Conservation (phyloP, 2,329 filamentous ascomycete genomes). For the Rhexocercosporidium sp. region DNA sequence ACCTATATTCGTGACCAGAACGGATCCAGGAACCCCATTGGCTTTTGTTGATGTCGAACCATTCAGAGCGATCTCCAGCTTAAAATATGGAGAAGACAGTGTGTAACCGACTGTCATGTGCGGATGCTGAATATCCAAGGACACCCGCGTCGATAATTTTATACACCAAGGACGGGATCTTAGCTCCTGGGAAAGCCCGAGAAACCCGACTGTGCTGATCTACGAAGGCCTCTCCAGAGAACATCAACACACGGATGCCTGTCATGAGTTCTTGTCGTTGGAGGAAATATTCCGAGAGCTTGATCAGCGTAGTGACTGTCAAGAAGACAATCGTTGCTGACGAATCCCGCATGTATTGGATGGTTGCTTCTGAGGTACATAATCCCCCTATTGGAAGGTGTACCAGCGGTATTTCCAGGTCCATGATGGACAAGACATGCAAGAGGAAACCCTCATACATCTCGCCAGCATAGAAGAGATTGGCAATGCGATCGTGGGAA, state of each 20-base stretch:
- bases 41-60: background rate
- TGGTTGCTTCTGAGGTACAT: background rate
- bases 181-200: conserved; percentile 7
- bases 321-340: conserved; percentile 5
- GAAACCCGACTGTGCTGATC: background rate
- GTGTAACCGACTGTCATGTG: conserved; percentile 1
- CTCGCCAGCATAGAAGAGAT: conserved; percentile 9
- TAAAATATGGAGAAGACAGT: conserved; percentile 5
- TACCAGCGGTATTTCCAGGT: background rate
- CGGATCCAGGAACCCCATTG: conserved; percentile 2
- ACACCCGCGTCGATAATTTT: conserved; percentile 7
- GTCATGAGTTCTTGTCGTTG: background rate
- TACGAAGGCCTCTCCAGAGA: conserved; percentile 11
- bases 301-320: conserved; percentile 1
- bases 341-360: conserved; percentile 8
- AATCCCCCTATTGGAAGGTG: conserved; percentile 14
- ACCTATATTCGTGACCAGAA: conserved; percentile 11
- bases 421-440: background rate
- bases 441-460: conserved; percentile 7
- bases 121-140: conserved; percentile 3
- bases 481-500: conserved; percentile 10
- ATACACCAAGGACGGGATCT: conserved; percentile 7
- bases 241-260: conserved; percentile 1
- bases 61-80: conserved; percentile 7
- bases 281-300: conserved; percentile 13